These are phyloP conservation scores for Alternaria brassicicola DNA, from an alignment of 2,329 filamentous ascomycete genomes.

Conservation along the genomic window DNA sequence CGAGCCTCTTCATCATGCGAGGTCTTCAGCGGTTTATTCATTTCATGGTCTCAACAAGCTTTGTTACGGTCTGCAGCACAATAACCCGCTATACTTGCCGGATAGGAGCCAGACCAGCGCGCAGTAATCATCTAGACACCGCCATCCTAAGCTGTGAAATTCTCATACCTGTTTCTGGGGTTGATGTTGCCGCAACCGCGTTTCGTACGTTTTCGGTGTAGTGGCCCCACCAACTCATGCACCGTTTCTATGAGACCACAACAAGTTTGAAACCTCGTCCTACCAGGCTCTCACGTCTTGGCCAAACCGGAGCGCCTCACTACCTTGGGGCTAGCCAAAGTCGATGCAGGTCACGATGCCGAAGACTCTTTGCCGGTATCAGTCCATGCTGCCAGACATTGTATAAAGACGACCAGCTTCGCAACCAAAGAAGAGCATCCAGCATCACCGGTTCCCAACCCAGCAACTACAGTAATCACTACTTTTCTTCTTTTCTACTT, in stretches of 20 bases:
- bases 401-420: conserved; percentile 38
- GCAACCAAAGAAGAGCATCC: conserved; percentile 35
- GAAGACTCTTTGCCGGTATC: not conserved
- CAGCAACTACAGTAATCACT: conserved; percentile 44
- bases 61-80: not conserved
- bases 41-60: not conserved
- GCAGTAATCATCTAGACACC: not conserved
- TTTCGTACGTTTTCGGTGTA: conserved; percentile 27
- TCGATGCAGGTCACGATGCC: conserved; percentile 11
- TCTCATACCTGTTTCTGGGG: conserved; percentile 20
- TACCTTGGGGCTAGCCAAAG: conserved; percentile 17
- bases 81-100: conserved; percentile 4
- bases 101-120: not conserved
- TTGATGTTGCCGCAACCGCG: conserved; percentile 33
- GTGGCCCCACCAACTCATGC: conserved; percentile 15
- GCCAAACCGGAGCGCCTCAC: conserved; percentile 35
- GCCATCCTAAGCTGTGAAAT: conserved; percentile 24
- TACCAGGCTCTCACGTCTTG: conserved; percentile 35
- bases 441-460: conserved; percentile 44
- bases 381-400: not conserved
- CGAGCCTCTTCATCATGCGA: not conserved
- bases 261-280: conserved; percentile 22
- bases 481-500: conserved; percentile 37
- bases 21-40: not conserved
- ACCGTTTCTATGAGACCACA: conserved; percentile 21